These are phyloP conservation scores for Tulasnella sp. DNA, from an alignment of 768 basidiomycete genomes.

Conservation along the genomic window DNA sequence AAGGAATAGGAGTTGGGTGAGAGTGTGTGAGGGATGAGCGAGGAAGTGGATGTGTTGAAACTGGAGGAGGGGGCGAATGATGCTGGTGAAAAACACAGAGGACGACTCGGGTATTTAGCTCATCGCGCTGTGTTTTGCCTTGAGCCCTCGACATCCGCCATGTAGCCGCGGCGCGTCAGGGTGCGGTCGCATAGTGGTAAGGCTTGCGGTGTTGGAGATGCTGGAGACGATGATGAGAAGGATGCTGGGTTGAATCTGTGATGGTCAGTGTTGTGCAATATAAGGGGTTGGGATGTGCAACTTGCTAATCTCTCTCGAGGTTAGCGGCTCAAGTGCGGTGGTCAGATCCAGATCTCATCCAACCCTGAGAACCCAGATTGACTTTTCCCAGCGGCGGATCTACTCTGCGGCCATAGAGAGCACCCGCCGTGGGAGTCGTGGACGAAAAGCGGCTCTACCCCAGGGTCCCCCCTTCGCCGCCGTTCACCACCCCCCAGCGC, in stretches of 20 bases:
- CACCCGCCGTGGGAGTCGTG: slow-evolving; percentile 22
- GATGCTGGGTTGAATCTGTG: slow-evolving; percentile 27
- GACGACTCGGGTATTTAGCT: slow-evolving; percentile 22
- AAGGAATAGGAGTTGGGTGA: neutral
- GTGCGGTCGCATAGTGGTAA: neutral
- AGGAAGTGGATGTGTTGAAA: slow-evolving; percentile 17
- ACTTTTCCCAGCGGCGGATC: slow-evolving; percentile 27
- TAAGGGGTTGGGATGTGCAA: slow-evolving; percentile 24
- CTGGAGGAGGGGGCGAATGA: slow-evolving; percentile 15
- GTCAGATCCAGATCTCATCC: slow-evolving; percentile 26
- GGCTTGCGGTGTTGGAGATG: slow-evolving; percentile 1
- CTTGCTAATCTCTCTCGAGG: slow-evolving; percentile 25
- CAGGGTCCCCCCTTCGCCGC: slow-evolving; percentile 12
- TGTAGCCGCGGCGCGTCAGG: slow-evolving; percentile 24
- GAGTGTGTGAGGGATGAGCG: slow-evolving; percentile 23
- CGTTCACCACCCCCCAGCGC: slow-evolving; percentile 14
- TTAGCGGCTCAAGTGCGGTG: slow-evolving; percentile 28
- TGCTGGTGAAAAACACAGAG: slow-evolving; percentile 28
- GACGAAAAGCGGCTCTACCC: slow-evolving; percentile 21
- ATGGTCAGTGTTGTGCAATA: slow-evolving; percentile 22
- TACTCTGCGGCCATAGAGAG: slow-evolving; percentile 23
- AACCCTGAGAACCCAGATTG: slow-evolving; percentile 1
- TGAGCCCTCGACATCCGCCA: neutral
- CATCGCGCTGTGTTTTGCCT: neutral
- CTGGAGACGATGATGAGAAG: slow-evolving; percentile 5